Percentiles rank a stretch among this genome's conserved stretches.
Evolutionary conservation across 1,139 yeast species (phyloP).

Genomic region (Suhomyces panamericanus): DNA sequence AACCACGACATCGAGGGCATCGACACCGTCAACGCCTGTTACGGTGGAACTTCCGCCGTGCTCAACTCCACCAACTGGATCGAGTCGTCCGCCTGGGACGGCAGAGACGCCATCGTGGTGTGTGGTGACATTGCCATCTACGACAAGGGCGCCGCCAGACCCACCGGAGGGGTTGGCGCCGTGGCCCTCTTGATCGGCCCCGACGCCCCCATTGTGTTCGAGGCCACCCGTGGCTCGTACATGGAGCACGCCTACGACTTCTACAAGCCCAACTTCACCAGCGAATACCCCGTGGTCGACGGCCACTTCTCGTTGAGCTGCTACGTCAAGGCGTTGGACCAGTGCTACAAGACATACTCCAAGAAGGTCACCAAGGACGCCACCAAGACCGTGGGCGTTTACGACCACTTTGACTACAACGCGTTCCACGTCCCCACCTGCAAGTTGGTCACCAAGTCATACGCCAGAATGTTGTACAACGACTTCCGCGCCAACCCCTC

Average conservation of each 20-base stretch:
- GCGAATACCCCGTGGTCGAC: slow-evolving; percentile 96
- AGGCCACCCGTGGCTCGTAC: slow-evolving; percentile 81
- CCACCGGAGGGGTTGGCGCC: slow-evolving; percentile 99
- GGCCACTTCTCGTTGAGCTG: slow-evolving; percentile 95
- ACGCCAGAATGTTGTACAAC: slow-evolving; percentile 87
- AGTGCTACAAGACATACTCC: slow-evolving; percentile 80
- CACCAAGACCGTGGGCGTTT: slow-evolving; percentile 59
- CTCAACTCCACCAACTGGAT: slow-evolving; percentile 95
- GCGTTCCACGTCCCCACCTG: slow-evolving; percentile 99
- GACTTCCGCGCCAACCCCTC: slow-evolving; percentile 75
- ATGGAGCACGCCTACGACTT: slow-evolving; percentile 98
- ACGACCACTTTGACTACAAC: slow-evolving; percentile 82
- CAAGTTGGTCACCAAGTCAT: slow-evolving; percentile 90
- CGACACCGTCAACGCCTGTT: slow-evolving; percentile 96
- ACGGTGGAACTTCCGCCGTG: slow-evolving; percentile 96
- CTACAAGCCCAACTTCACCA: slow-evolving; percentile 95
- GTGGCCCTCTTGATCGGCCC: slow-evolving; percentile 96
- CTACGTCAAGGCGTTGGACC: slow-evolving; percentile 91
- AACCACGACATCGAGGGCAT: slow-evolving; percentile 94
- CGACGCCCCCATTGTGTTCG: slow-evolving; percentile 95
- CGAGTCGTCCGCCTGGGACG: slow-evolving; percentile 97
- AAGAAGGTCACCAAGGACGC: slow-evolving; percentile 67
- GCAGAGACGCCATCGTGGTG: slow-evolving; percentile 95
- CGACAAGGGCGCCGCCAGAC: slow-evolving; percentile 97
- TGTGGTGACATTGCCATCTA: slow-evolving; percentile 98